Evolutionary conservation across 352 stramenopile genomes (phyloP), one percentile per base, ranked within the genome.

Genomic region (Labyrinthula sp.): DNA sequence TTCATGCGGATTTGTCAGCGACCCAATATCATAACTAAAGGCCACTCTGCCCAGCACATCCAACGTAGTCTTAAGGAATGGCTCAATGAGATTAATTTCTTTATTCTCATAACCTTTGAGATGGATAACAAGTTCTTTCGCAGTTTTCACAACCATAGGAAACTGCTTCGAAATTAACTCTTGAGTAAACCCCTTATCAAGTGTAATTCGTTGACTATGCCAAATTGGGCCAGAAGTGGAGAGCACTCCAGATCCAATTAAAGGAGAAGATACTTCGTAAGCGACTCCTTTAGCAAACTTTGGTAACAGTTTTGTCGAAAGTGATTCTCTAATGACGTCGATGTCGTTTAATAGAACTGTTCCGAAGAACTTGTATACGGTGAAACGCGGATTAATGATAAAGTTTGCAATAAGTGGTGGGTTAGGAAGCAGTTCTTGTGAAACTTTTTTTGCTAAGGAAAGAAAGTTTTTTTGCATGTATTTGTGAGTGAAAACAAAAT

Each of bases 1-100:
- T 22, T 50, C 41, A 17, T 30, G 45, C 7, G 41, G 29, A 14
- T 30, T 37, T 4, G 15, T 8, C 6, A 50, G 30, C 22, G 14
- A 25, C 30, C 35, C 35, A 48, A 50, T 37, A 37, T 50, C 41
- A 25, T 50, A 50, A 8, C 14, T 37, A 17, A 50, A 50, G 17
- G 41, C 41, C 1, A 50, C 35, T 1, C 34, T 21, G 35, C 41
- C 41, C 4, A 50, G 41, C 9, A 50, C 41, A 25, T 50, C 41
- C 29, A 50, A 17, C 14, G 41, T 50, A 1, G 34, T n/a, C 41
- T 50, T 50, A 26, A 50, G 41, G 6, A 38, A 49, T 55, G 45
- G 30, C 33, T 50, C 41, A 7, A 15, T 23, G 14, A 38, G 30
- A 9, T 50, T 38, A 18, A 50, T 20, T n/a, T n/a, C n/a, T 17